Evolutionary conservation across 768 basidiomycete species (phyloP).

Genomic region (Lentinula sp.): DNA sequence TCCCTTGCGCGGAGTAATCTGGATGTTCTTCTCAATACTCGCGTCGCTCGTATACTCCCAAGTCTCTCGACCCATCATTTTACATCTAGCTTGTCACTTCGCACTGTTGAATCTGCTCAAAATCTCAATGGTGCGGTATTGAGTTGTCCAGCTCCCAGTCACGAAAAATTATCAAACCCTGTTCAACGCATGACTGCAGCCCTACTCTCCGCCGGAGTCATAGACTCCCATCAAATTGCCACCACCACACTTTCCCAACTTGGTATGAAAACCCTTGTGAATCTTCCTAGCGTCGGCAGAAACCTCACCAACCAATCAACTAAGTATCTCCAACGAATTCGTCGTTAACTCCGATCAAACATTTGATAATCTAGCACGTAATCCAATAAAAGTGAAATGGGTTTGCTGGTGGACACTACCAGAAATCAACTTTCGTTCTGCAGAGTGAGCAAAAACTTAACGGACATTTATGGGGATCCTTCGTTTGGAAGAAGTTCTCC

Average conservation of each 20-base stretch:
- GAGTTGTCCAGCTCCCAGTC: not conserved
- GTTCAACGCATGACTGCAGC: conserved; percentile 5
- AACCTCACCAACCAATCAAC: conserved; percentile 15
- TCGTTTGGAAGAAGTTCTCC: conserved; percentile 13
- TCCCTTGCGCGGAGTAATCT: not conserved
- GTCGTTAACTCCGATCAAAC: conserved; percentile 13
- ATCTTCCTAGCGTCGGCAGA: conserved; percentile 15
- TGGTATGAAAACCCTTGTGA: conserved; percentile 11
- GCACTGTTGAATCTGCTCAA: conserved; percentile 3
- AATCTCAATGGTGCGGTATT: not conserved
- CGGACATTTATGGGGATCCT: no score
- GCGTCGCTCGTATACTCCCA: not conserved
- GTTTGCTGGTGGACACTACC: conserved; percentile 14
- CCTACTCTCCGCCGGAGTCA: conserved; percentile 18
- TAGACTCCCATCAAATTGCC: conserved; percentile 18
- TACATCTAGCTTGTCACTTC: not conserved
- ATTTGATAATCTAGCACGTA: conserved; percentile 9
- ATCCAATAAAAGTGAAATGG: conserved; percentile 13
- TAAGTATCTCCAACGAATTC: not conserved
- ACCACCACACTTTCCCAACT: conserved; percentile 5
- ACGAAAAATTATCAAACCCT: not conserved
- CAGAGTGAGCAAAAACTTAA: conserved; percentile 16
- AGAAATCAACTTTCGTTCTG: conserved; percentile 18
- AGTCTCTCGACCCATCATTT: not conserved
- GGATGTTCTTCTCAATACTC: not conserved